Conservation (phyloP, 164 flowering plant genomes). For the Brasenia schreberi region DNA sequence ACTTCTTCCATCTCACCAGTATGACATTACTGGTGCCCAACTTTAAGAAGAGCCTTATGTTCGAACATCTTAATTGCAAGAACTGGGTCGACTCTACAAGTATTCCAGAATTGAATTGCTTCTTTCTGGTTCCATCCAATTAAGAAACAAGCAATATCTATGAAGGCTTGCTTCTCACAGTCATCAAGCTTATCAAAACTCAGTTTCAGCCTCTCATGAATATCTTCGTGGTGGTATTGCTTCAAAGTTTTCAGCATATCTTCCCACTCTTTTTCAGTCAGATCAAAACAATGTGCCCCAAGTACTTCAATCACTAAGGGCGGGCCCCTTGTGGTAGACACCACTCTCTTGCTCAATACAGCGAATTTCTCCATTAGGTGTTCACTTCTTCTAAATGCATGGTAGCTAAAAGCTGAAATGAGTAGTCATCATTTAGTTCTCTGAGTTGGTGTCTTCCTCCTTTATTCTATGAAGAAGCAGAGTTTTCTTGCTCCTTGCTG, state of each 20-base stretch:
- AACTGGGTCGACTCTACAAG: background rate
- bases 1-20: background rate
- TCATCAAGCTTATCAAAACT: background rate
- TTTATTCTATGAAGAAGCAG: background rate
- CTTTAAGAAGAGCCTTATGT: background rate
- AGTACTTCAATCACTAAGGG: background rate
- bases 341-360: background rate
- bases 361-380: background rate
- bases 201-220: background rate
- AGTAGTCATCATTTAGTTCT: background rate
- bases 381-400: background rate
- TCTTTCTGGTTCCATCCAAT: background rate
- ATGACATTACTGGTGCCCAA: background rate
- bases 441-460: background rate
- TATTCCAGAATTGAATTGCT: background rate
- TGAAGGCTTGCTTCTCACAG: background rate
- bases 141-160: constrained; percentile 1
- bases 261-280: background rate
- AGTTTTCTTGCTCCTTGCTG: background rate
- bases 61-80: background rate
- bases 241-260: background rate
- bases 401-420: background rate
- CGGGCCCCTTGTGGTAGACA: background rate
- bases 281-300: background rate
- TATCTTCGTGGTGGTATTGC: background rate